These are phyloP conservation scores for Pestalotiopsis sp. DNA, from an alignment of 2,329 filamentous ascomycete genomes.

Conservation along the genomic window DNA sequence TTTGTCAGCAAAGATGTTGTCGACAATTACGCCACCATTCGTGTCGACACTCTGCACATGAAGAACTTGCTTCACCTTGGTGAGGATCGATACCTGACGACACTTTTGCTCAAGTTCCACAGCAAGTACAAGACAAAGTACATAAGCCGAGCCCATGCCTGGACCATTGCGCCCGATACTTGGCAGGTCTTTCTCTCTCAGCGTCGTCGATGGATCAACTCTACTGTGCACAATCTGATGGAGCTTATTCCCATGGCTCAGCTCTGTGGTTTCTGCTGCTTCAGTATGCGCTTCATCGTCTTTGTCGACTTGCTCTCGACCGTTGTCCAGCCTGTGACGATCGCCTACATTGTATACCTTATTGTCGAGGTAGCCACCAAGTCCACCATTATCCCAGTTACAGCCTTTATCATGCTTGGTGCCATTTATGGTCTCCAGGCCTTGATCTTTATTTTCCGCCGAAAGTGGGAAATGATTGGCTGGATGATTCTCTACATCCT, in stretches of 20 bases:
- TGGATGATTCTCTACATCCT: constrained; percentile 98
- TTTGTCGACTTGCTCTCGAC: constrained; percentile 93
- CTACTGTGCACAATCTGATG: constrained; percentile 95
- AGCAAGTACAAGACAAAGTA: constrained; percentile 98
- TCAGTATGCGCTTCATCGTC: constrained; percentile 98
- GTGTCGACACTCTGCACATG: constrained; percentile 97
- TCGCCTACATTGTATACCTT: constrained; percentile 88
- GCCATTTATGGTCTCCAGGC: constrained; percentile 98
- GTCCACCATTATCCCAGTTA: constrained; percentile 72
- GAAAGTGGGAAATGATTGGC: constrained; percentile 99
- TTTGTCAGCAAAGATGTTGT: constrained; percentile 95
- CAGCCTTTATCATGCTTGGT: constrained; percentile 85
- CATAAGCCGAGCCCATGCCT: constrained; percentile 87
- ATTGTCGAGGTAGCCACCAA: constrained; percentile 72
- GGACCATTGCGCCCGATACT: constrained; percentile 94
- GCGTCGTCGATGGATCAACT: constrained; percentile 99
- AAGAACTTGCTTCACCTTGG: constrained; percentile 97
- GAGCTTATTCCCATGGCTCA: constrained; percentile 92
- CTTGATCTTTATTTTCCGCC: constrained; percentile 92
- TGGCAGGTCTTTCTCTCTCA: constrained; percentile 96
- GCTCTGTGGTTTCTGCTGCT: constrained; percentile 99
- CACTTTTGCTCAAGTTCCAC: constrained; percentile 89
- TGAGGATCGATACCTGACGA: constrained; percentile 97
- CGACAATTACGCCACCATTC: constrained; percentile 85
- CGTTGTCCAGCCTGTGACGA: constrained; percentile 85